Evolutionary conservation across 164 flowering plant genomes (phyloP).

Genomic region (Piper betle): DNA sequence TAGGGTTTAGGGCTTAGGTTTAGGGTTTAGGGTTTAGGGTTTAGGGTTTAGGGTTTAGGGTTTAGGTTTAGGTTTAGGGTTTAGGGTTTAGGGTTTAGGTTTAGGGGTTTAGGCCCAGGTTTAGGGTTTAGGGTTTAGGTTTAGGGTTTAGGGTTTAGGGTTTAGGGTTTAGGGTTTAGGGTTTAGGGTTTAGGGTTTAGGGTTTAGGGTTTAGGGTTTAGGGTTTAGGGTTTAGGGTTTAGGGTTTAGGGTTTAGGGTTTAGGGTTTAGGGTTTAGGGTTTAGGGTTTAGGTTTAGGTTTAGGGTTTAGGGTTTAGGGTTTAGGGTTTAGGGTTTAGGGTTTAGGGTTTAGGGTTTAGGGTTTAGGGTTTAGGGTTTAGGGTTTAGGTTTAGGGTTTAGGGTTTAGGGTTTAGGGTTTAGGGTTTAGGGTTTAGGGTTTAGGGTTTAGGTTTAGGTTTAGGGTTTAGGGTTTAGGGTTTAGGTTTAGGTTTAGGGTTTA

Average conservation of each 20-base stretch:
- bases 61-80: constrained; percentile 5
- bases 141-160: constrained; percentile 7
- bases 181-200: constrained; percentile 7
- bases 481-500: neutral
- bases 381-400: constrained; percentile 2
- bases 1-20: neutral
- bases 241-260: constrained; percentile 4
- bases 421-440: neutral
- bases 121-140: no score
- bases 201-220: constrained; percentile 8
- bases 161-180: constrained; percentile 9
- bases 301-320: no score
- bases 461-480: neutral
- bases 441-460: constrained; percentile 1
- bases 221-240: constrained; percentile 8
- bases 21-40: neutral
- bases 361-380: neutral
- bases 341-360: constrained; percentile 3
- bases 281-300: constrained; percentile 1
- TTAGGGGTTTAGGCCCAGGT: neutral
- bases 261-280: constrained; percentile 5
- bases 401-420: constrained; percentile 1
- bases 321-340: constrained; percentile 2
- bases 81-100: constrained; percentile 7
- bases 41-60: constrained; percentile 1